These are phyloP conservation scores for Podospora appendiculata DNA, from an alignment of 495 filamentous ascomycete genomes.

Conservation along the genomic window DNA sequence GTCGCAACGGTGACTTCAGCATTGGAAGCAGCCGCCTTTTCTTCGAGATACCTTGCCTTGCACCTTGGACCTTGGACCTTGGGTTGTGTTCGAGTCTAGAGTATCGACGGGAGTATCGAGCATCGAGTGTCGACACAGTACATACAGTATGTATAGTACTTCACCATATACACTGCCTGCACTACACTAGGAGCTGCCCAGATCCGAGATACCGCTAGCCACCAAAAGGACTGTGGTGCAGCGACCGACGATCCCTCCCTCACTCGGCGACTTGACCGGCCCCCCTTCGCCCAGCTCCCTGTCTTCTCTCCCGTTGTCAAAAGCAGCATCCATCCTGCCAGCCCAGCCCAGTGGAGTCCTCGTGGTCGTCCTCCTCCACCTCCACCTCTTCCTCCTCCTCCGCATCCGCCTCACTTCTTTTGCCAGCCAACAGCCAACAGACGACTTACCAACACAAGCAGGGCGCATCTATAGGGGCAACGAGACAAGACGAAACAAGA, in stretches of 20 bases:
- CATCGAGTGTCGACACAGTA: no score
- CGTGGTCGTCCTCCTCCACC: not conserved
- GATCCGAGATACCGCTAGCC: not conserved
- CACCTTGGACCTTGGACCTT: no score
- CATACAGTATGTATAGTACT: no score
- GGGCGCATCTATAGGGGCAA: not conserved
- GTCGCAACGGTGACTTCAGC: no score
- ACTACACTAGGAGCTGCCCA: not conserved
- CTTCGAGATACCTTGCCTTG: no score
- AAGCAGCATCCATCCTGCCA: not conserved
- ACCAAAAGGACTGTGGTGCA: conserved; percentile 9
- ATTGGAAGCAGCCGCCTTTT: not conserved
- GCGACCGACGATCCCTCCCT: conserved; percentile 19
- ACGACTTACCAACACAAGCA: not conserved
- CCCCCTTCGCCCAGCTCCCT: conserved; percentile 7
- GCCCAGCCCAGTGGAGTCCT: not conserved
- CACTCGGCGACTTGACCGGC: conserved; percentile 12
- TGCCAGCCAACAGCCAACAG: not conserved
- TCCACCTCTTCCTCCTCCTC: not conserved
- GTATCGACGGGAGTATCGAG: no score
- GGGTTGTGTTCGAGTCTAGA: no score
- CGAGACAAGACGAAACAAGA: not conserved
- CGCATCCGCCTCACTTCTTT: not conserved
- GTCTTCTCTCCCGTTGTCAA: not conserved
- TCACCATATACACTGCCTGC: no score